Evolutionary conservation across 805 yeast genomes (phyloP).

Genomic region (Lipomyces chichibuensis): DNA sequence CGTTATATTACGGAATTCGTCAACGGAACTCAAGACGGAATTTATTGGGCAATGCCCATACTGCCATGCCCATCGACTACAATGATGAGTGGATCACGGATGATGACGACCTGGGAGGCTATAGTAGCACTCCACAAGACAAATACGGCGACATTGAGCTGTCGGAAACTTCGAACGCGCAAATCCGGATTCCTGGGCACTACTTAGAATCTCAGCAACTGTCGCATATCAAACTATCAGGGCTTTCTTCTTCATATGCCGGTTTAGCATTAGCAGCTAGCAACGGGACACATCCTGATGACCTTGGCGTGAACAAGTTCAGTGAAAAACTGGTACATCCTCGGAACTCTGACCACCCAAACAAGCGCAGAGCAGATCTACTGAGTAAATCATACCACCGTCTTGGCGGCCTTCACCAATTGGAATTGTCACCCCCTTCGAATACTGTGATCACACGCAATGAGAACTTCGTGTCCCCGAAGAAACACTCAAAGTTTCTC

Average conservation of each 20-base stretch:
- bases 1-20: background rate
- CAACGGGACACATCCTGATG: background rate
- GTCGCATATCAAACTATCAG: background rate
- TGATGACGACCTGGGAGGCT: background rate
- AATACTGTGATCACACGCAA: background rate
- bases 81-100: constrained; percentile 7
- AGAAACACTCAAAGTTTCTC: background rate
- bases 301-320: background rate
- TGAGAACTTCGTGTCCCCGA: background rate
- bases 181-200: background rate
- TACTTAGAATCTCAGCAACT: background rate
- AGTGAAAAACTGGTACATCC: background rate
- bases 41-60: background rate
- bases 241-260: background rate
- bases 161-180: constrained; percentile 9
- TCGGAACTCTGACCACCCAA: background rate
- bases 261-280: background rate
- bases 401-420: background rate
- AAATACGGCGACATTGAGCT: background rate
- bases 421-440: background rate
- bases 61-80: background rate
- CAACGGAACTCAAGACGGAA: background rate
- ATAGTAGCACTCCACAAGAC: background rate
- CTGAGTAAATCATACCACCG: background rate
- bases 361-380: background rate